Evolutionary conservation across 2,329 filamentous ascomycete genomes (phyloP).

Genomic region (Fusarium succisae): DNA sequence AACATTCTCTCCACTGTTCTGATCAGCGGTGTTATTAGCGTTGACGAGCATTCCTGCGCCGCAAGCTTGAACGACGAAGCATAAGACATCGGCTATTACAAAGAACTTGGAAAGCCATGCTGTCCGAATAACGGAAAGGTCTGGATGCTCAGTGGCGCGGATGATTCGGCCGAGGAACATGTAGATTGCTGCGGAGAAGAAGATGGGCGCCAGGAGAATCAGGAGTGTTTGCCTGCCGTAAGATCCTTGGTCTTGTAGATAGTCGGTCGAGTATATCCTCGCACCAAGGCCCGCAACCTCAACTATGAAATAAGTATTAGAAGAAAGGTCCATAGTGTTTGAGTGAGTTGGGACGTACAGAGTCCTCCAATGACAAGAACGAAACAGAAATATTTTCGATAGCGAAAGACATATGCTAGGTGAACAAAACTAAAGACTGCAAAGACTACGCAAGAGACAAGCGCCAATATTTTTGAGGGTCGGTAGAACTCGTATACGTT

Average conservation of each 20-base stretch:
- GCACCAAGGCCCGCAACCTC: neutral
- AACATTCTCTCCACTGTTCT: neutral
- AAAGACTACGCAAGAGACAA: neutral
- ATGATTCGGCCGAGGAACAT: neutral
- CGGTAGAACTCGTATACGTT: neutral
- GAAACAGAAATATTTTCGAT: neutral
- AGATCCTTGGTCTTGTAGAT: neutral
- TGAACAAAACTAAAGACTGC: neutral
- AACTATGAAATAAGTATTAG: neutral
- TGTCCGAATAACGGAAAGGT: neutral
- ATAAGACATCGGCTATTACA: neutral
- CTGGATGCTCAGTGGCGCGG: neutral
- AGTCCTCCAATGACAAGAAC: neutral
- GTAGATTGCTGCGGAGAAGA: neutral
- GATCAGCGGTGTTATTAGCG: neutral
- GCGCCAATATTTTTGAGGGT: neutral
- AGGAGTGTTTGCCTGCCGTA: neutral
- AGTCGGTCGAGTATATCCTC: neutral
- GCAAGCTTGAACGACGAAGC: neutral
- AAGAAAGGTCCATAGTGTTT: fast-evolving
- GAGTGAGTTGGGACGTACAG: neutral
- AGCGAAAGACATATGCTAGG: neutral
- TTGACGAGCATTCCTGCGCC: neutral
- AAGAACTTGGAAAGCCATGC: neutral
- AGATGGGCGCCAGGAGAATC: neutral